Evolutionary conservation across 192 early-diverging fungal genomes (phyloP), one percentile per base, ranked within the genome.

Genomic region (Backusella parvicylindrica): DNA sequence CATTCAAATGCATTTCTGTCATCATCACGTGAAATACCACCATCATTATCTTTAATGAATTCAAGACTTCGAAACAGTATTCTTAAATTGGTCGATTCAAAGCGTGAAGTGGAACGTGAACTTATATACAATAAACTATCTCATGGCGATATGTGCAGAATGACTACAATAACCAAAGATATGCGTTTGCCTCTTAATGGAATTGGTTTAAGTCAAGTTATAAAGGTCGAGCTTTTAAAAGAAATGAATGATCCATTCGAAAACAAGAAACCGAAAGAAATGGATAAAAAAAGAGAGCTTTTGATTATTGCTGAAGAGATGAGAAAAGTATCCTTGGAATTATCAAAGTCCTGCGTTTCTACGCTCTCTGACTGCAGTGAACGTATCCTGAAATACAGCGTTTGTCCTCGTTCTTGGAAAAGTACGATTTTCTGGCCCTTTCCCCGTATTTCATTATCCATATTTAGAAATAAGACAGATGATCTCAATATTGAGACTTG

Each of bases 91-190:
- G 71, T 75, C 35, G 73, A 79, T 18, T 70, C 73, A 15, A 79
- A 79, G 47, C 73, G 69, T 1, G 78, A 73, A 31, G 73, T 79
- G 21, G 73, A 79, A 36, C 72, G 78, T 11, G 78, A 79, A 23
- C 36, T 75, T 38, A 16, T 79, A 2, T 79, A 74, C 43, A 66
- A 56, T 41, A 67, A 40, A 7, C 31, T 79, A 2, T 75, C 78
- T 12, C 31, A 36, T 36, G 40, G 43, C 3, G 78, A 79, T 50
- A 65, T 79, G 18, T 71, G 73, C 32, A 35, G 53, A 28, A 15
- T 79, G 15, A 66, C 78, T 31, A 70, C 41, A 28, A 41, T 71
- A 1, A 50, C 71, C 2, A 79, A 79, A 32, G 49, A 43, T 33
- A 71, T 79, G 78, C 41, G 70, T 3, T 26, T 63, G n/a, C 63